Evolutionary conservation across 805 yeast genomes (phyloP).

Genomic region (Ogataea zsoltii): DNA sequence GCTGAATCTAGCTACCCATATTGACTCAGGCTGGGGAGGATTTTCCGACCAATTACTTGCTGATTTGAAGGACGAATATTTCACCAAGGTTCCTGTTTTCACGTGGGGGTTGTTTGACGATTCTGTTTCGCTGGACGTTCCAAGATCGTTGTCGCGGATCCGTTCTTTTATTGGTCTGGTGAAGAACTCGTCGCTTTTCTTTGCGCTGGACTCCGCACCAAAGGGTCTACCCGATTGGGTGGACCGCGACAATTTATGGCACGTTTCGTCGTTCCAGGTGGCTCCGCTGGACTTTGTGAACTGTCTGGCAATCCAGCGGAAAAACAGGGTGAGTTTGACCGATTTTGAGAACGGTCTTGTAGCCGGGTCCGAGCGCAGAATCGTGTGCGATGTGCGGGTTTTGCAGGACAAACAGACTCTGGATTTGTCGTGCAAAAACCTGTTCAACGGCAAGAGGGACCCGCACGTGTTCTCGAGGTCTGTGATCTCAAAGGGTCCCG

Average conservation of each 20-base stretch:
- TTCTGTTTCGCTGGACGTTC: conserved; percentile 6
- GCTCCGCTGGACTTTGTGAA: conserved; percentile 48
- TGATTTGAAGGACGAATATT: conserved; percentile 69
- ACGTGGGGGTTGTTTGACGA: conserved; percentile 43
- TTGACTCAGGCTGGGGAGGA: conserved; percentile 87
- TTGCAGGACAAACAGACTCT: conserved; percentile 5
- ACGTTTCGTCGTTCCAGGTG: conserved; percentile 38
- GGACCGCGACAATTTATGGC: conserved; percentile 43
- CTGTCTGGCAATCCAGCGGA: conserved; percentile 40
- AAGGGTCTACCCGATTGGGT: conserved; percentile 22
- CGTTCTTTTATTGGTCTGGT: conserved; percentile 46
- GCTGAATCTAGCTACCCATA: conserved; percentile 64
- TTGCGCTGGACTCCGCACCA: conserved; percentile 49
- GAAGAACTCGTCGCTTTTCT: conserved; percentile 49
- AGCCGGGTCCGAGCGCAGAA: conserved; percentile 39
- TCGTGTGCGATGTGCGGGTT: conserved; percentile 18
- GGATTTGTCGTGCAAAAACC: conserved; percentile 7
- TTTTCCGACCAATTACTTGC: conserved; percentile 52
- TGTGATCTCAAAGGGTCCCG: conserved; percentile 26
- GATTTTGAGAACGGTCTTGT: conserved; percentile 44
- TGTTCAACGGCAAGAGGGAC: conserved; percentile 9
- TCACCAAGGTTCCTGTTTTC: conserved; percentile 48
- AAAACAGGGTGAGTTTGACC: conserved; percentile 39
- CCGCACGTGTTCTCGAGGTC: conserved; percentile 31
- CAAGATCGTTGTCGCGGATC: conserved; percentile 41